Base-by-base conservation (phyloP, 257 asterid species). In the Solanum tarijense region DNA sequence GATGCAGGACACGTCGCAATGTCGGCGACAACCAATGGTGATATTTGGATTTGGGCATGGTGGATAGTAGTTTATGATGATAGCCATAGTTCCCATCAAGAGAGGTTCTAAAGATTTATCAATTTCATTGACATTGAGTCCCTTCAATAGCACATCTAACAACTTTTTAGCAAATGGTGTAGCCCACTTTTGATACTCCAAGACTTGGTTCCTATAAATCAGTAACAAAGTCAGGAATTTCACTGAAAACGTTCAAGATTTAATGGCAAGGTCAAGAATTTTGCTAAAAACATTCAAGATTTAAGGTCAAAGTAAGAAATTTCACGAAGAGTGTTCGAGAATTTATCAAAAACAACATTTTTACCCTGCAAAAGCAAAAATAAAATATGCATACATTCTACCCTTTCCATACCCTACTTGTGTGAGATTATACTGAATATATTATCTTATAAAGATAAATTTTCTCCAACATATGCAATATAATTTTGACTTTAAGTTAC, bases 41-140 rank as follows among this genome's bases (percentile, higher is more conserved):
- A 92, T 90, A 60, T 88, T 89, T 9, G 95, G 95, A 89, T 90
- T 86, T 5, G 96, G 95, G 25, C 94, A 94, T 11, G 29, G 74
- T 27, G 96, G 94, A 62, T 94, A 94, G 75, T 90, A 83, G 88
- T 91, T 87, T 38, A 93, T 90, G 88, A 8, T 89, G 71, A 89
- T 65, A 52, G 84, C 71, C 2, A 87, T 88, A 5, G 86, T 58
- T 48, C 91, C 96, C 96, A 94, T 92, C 39, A 92, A 89, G 9
- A 89, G 82, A 7, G 91, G 90, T 84, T 92, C 92, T 27, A 71
- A 86, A 39, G 85, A 86, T 90, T 89, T 81, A 21, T 91, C 91
- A 2, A 94, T 38, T 68, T 92, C 87, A 27, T 91, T 86, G 62
- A 90, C 91, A n/a, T 93, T 88, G 3, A 92, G 90, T 2, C 95